Conservation (phyloP, 2,329 filamentous ascomycete genomes). For the Diaporthe australafricana region DNA sequence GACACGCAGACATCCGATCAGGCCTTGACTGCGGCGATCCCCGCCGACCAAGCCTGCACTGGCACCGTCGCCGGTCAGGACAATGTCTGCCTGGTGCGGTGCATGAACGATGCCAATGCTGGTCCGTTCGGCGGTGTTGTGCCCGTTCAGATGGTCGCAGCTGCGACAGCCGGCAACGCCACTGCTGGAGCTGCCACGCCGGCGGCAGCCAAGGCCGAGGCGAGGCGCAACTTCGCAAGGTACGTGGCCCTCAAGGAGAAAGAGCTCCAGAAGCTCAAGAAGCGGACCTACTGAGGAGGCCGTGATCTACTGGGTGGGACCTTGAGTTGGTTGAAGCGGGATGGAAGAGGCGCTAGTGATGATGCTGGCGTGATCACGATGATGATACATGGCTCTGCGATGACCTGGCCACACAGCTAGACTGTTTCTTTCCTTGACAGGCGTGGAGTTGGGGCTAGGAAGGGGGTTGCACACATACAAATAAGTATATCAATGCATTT, state of each 20-base stretch:
- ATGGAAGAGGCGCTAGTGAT: not conserved
- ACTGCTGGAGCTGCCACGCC: slow-evolving; percentile 34
- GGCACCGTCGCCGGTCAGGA: slow-evolving; percentile 69
- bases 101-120: slow-evolving; percentile 69
- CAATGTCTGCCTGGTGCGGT: slow-evolving; percentile 72
- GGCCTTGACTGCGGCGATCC: slow-evolving; percentile 65
- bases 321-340: no score
- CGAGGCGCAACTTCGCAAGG: slow-evolving; percentile 24
- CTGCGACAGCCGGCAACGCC: slow-evolving; percentile 18
- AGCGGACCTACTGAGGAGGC: slow-evolving; percentile 9
- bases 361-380: slow-evolving; percentile 12
- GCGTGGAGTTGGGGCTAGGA: slow-evolving; percentile 11
- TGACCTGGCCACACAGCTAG: slow-evolving; percentile 23
- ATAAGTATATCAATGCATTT: not conserved
- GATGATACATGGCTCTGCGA: slow-evolving; percentile 16
- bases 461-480: not conserved
- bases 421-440: slow-evolving; percentile 29
- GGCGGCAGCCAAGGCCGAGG: not conserved
- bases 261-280: slow-evolving; percentile 26
- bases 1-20: slow-evolving; percentile 47
- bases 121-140: slow-evolving; percentile 68
- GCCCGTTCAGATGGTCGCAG: slow-evolving; percentile 46
- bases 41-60: slow-evolving; percentile 66
- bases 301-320: not conserved
- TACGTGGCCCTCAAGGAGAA: slow-evolving; percentile 19